phyloP scores from a whole-genome alignment of 495 filamentous ascomycete species.

The Talaromyces liani region DNA sequence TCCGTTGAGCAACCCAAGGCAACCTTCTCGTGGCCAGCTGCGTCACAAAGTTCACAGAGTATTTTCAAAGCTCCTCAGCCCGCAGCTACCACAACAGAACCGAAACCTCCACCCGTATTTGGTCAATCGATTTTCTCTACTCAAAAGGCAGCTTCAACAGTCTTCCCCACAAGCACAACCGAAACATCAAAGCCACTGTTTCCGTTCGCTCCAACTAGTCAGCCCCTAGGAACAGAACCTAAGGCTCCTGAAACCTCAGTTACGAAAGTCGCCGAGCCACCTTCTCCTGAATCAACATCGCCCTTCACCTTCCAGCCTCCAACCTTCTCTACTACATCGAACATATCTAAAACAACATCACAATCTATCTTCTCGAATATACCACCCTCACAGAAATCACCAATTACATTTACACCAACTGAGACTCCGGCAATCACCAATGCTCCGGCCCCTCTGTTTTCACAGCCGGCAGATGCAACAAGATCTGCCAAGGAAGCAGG shows the following conservation, averaged over 20 bases:
- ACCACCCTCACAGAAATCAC: neutral
- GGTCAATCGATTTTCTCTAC: neutral
- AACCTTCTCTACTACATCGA: neutral
- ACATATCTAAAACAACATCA: neutral
- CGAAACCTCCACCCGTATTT: neutral
- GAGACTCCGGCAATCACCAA: neutral
- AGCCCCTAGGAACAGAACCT: neutral
- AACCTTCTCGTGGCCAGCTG: neutral
- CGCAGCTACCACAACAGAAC: neutral
- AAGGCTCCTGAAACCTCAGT: neutral
- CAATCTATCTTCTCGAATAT: neutral
- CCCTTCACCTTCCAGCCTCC: neutral
- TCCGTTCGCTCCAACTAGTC: neutral
- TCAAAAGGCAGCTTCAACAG: neutral
- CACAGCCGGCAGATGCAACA: neutral
- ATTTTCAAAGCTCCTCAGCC: neutral
- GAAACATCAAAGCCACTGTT: neutral
- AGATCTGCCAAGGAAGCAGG: neutral
- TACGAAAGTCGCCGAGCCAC: neutral
- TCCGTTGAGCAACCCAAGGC: neutral
- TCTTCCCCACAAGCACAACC: neutral
- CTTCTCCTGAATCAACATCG: neutral
- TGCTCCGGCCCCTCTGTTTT: neutral
- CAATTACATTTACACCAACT: neutral
- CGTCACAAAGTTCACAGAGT: neutral